Conservation (phyloP, 2,329 filamentous ascomycete species). For the Sclerotinia sclerotiorum region DNA sequence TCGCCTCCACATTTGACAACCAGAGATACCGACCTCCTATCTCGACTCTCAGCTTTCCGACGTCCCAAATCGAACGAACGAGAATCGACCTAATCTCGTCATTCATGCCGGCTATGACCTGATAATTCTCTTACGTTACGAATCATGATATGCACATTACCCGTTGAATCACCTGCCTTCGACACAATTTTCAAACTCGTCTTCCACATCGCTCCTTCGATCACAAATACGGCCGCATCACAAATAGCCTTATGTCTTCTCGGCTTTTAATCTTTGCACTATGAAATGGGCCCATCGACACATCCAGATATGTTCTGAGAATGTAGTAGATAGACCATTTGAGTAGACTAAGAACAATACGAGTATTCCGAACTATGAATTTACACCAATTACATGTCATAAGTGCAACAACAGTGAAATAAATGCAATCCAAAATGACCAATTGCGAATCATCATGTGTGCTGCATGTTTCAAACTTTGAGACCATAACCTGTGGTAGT, state of each 20-base stretch:
- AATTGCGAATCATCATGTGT: neutral
- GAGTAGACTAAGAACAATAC: slow-evolving; percentile 22
- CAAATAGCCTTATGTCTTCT: slow-evolving; percentile 32
- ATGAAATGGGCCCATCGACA: slow-evolving; percentile 28
- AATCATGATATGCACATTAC: slow-evolving; percentile 34
- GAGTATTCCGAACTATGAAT: slow-evolving; percentile 20
- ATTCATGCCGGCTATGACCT: slow-evolving; percentile 42
- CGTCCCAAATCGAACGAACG: slow-evolving; percentile 41
- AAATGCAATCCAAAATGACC: neutral
- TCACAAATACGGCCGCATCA: slow-evolving; percentile 18
- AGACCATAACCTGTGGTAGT: neutral
- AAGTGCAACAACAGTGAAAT: slow-evolving; percentile 6
- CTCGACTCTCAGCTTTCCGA: slow-evolving; percentile 41
- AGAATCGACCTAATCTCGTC: slow-evolving; percentile 44
- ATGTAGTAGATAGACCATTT: slow-evolving; percentile 35
- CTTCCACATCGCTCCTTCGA: slow-evolving; percentile 37
- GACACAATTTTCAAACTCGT: slow-evolving; percentile 29
- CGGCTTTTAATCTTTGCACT: slow-evolving; percentile 29
- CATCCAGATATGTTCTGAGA: slow-evolving; percentile 33
- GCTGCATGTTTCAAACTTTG: neutral
- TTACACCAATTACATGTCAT: neutral
- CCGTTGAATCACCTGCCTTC: slow-evolving; percentile 27
- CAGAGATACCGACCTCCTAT: slow-evolving; percentile 42
- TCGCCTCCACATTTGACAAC: slow-evolving; percentile 41
- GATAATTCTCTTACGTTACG: slow-evolving; percentile 40